phyloP scores from a whole-genome alignment of 352 stramenopile genomes.

The Saprolegnia parasitica region DNA sequence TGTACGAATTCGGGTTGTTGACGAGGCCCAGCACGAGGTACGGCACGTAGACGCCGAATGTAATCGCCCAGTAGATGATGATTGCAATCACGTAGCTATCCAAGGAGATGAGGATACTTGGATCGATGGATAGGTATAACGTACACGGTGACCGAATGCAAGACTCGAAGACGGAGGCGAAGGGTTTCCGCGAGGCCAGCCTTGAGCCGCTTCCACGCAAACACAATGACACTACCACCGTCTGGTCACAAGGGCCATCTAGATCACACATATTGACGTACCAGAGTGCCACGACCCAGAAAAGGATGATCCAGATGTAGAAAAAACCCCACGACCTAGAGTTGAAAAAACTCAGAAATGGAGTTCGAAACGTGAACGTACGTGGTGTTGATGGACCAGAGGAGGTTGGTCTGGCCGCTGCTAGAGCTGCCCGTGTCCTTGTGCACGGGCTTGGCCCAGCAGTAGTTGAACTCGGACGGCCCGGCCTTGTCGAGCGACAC shows the following conservation, averaged over 20 bases:
- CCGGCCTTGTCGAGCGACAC: conserved; percentile 72
- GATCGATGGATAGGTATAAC: background rate
- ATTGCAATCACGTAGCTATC: conserved; percentile 86
- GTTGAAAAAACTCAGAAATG: background rate
- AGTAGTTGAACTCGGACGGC: conserved; percentile 79
- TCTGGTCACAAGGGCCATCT: conserved; percentile 13
- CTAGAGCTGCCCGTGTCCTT: conserved; percentile 34
- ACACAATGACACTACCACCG: conserved; percentile 64
- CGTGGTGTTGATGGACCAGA: conserved; percentile 85
- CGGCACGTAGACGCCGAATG: conserved; percentile 80
- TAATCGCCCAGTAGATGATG: conserved; percentile 87
- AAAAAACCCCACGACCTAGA: conserved; percentile 76
- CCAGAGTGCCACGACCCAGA: conserved; percentile 78
- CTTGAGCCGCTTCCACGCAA: conserved; percentile 73
- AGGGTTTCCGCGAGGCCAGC: conserved; percentile 79
- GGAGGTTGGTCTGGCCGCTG: conserved; percentile 39
- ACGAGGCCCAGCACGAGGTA: conserved; percentile 57
- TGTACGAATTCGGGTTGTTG: conserved; percentile 37
- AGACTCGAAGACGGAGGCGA: conserved; percentile 75
- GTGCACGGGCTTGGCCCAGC: conserved; percentile 72
- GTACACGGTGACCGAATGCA: conserved; percentile 85
- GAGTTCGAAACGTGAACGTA: conserved; percentile 30
- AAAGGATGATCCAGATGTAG: conserved; percentile 84
- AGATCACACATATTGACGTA: conserved; percentile 31
- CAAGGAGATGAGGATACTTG: background rate